Evolutionary conservation across 129 eudicot species (phyloP), one percentile per base, ranked within the genome.

Genomic region (Cynara cardunculus): DNA sequence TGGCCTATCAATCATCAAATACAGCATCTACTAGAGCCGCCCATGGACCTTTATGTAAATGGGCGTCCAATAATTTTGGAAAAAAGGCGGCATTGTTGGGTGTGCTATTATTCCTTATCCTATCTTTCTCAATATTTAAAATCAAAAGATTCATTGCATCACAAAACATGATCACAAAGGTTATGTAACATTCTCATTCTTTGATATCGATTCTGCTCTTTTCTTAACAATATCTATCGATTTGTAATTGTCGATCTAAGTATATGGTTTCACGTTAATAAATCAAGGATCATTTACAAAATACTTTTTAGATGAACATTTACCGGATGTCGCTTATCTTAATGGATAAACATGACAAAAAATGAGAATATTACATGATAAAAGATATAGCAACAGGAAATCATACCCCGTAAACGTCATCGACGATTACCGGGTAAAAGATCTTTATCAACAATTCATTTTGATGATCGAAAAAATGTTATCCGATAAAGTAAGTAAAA

Each of bases 91-190:
- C 34, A n/a, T 56, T 61, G 71, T 72, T 59, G 44, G 56, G 26
- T 80, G 73, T 37, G 73, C 34, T 80, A 72, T 72, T 56, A 71
- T 32, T 59, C 62, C 6, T 80, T 80, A 72, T 72, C 76, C 64
- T 80, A 80, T 71, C 78, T 19, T 53, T 56, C 25, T 71, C 70
- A 31, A 56, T 80, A 59, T 71, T 59, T 18, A 39, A 35, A 25
- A 64, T 7, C 9, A 64, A n/a, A 64, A 77, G 10, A 77, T 64
- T 39, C 78, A 80, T 53, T 71, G 39, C 32, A 61, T 16, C 28
- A 80, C 31, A 22, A 56, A 70, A 30, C 25, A 80, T 71, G 72
- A 79, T 32, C 14, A 32, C 24, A 34, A n/a, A 53, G 22, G 65
- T 37, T 59, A 34, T 72, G 72, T 80, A 71, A 56, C 59, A 59